Evolutionary conservation across 1,139 yeast species (phyloP), one percentile per base, ranked within the genome.

Genomic region (Geotrichum phurueaensis): DNA sequence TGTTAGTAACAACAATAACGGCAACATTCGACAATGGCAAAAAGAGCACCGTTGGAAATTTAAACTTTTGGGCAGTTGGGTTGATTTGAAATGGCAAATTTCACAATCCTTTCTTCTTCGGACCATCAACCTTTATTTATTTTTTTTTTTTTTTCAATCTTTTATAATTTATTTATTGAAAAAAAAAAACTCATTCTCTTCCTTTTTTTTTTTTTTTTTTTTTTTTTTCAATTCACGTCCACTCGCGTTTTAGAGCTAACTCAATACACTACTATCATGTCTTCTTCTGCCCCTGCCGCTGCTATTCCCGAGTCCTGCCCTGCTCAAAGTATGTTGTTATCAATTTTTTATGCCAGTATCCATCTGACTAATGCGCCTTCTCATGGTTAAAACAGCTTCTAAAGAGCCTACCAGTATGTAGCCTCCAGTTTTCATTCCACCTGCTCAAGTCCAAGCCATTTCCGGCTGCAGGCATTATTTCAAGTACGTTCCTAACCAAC

Each of bases 281-380:
- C 59, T 36, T 9, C 60, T 33, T 43, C 59, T 39, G 36, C 59
- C 22, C 50, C 59, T 39, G 36, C 59, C 18, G 45, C 58, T 58
- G 58, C 58, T 12, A 47, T 51, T 29, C 49, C 61, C 48, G 45
- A 39, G 45, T 15, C 51, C 29, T 48, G 25, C n/a, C 29, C 29
- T 48, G 25, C 25, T 45, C 25, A 18, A 7, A 6, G 25, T 48
- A 10, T 18, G 39, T 51, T 31, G 9, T 33, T n/a, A n/a, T 27
- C 27, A 12, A 12, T 4, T 51, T 23, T 9, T 12, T 33, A 18
- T 39, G 39, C 15, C 39, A 13, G 39, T 33, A 3, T 33, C 9
- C 15, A 10, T 3, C 39, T 33, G 15, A 33, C 39, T 13, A 33
- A 33, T 12, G 12, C 13, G 10, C n/a, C 15, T 15, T 13, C 15